Evolutionary conservation across 2,329 filamentous ascomycete genomes (phyloP).

Genomic region (Botrytis galanthina): DNA sequence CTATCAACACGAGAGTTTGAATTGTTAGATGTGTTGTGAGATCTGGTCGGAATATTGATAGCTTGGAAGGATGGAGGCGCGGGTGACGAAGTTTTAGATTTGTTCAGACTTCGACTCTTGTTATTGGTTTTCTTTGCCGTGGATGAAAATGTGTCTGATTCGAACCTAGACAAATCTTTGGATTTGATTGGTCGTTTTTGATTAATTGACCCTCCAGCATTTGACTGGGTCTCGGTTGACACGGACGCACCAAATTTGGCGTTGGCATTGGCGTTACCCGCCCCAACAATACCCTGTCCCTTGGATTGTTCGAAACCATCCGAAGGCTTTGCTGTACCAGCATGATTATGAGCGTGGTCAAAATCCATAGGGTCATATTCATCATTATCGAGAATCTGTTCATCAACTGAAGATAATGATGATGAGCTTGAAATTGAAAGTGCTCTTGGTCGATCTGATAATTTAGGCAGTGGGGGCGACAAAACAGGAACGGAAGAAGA

Average conservation of each 20-base stretch:
- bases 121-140: conserved; percentile 21
- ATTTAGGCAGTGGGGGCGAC: conserved; percentile 15
- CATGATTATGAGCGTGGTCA: conserved; percentile 19
- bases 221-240: conserved; percentile 32
- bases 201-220: conserved; percentile 23
- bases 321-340: conserved; percentile 17
- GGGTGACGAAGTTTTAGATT: conserved; percentile 23
- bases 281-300: conserved; percentile 13
- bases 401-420: conserved; percentile 41
- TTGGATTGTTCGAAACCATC: conserved; percentile 16
- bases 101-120: conserved; percentile 14
- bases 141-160: conserved; percentile 34
- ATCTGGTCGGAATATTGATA: conserved; percentile 22
- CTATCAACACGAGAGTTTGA: conserved; percentile 16
- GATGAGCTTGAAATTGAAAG: conserved; percentile 39
- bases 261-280: conserved; percentile 26
- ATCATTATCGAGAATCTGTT: conserved; percentile 30
- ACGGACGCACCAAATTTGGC: conserved; percentile 29
- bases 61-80: conserved; percentile 24
- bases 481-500: neutral
- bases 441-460: conserved; percentile 24
- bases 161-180: conserved; percentile 30
- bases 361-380: conserved; percentile 20
- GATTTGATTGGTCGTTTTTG: conserved; percentile 32
- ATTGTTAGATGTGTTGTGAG: conserved; percentile 19